Evolutionary conservation across 2,329 filamentous ascomycete species (phyloP).

Genomic region (Chaetomiaceae sp.): DNA sequence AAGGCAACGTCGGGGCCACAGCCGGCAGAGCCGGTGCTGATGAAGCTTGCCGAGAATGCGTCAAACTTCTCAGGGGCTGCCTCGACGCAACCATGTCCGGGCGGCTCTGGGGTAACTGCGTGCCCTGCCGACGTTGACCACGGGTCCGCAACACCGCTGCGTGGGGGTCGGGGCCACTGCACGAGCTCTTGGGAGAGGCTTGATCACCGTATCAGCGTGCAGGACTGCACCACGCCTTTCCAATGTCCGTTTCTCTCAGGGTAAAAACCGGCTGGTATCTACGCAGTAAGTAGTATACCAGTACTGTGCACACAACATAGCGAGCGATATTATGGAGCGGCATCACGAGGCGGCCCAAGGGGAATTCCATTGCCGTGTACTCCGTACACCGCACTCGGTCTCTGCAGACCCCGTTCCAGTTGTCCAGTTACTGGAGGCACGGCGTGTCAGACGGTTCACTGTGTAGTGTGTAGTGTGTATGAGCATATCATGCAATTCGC

Average conservation of each 20-base stretch:
- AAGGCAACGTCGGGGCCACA: background rate
- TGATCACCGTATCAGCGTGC: conserved; percentile 9
- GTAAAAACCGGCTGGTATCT: too few relatives aligned
- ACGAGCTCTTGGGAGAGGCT: background rate
- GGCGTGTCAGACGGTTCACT: background rate
- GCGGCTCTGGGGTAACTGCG: too few relatives aligned
- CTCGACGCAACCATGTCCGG: conserved; percentile 3
- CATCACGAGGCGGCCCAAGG: background rate
- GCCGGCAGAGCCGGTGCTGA: background rate
- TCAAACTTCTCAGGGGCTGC: conserved; percentile 13
- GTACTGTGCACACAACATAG: too few relatives aligned
- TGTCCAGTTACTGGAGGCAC: background rate
- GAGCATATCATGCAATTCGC: background rate
- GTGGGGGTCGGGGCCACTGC: conserved; percentile 17
- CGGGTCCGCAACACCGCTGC: too few relatives aligned
- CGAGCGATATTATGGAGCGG: too few relatives aligned
- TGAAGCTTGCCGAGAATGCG: conserved; percentile 12
- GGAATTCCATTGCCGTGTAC: too few relatives aligned
- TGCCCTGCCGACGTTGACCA: too few relatives aligned
- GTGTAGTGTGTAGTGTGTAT: too few relatives aligned
- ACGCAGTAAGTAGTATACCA: too few relatives aligned
- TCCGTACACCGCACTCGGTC: background rate
- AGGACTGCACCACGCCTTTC: conserved; percentile 9
- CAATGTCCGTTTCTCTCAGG: too few relatives aligned
- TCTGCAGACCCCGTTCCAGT: background rate